Evolutionary conservation across 768 basidiomycete genomes (phyloP).

Genomic region (Galerina marginata): DNA sequence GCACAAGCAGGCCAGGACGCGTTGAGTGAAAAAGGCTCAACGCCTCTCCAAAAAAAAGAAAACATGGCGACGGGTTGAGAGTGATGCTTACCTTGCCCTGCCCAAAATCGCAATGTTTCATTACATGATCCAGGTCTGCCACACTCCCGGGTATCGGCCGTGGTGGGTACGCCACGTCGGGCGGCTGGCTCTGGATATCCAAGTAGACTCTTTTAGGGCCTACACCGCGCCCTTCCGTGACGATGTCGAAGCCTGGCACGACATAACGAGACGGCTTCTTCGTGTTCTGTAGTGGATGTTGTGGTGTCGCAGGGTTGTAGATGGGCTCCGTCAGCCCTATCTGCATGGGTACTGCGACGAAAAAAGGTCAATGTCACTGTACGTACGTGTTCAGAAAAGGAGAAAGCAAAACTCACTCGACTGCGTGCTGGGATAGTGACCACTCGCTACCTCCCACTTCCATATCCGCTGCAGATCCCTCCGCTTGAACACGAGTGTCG

Average conservation of each 20-base stretch:
- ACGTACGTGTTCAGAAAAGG: background rate
- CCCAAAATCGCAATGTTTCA: constrained; percentile 87
- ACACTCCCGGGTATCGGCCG: constrained; percentile 81
- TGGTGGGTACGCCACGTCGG: constrained; percentile 79
- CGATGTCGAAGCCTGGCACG: constrained; percentile 44
- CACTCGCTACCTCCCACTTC: constrained; percentile 92
- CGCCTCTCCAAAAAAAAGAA: no score
- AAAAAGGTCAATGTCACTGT: background rate
- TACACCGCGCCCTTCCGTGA: constrained; percentile 61
- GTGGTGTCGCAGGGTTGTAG: constrained; percentile 71
- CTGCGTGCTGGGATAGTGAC: constrained; percentile 82
- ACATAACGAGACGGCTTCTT: constrained; percentile 55
- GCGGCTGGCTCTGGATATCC: constrained; percentile 62
- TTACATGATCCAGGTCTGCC: constrained; percentile 87
- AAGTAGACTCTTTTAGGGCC: constrained; percentile 82
- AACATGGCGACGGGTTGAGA: background rate
- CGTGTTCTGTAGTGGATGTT: constrained; percentile 41
- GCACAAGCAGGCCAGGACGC: no score
- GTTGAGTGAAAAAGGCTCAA: no score
- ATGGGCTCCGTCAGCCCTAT: constrained; percentile 62
- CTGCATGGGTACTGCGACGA: constrained; percentile 60
- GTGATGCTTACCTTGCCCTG: constrained; percentile 59
- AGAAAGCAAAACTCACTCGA: constrained; percentile 54
- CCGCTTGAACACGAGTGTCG: constrained; percentile 73
- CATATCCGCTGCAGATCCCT: constrained; percentile 85